phyloP scores from a whole-genome alignment of 2,329 filamentous ascomycete species.

The Curvularia spicifera region DNA sequence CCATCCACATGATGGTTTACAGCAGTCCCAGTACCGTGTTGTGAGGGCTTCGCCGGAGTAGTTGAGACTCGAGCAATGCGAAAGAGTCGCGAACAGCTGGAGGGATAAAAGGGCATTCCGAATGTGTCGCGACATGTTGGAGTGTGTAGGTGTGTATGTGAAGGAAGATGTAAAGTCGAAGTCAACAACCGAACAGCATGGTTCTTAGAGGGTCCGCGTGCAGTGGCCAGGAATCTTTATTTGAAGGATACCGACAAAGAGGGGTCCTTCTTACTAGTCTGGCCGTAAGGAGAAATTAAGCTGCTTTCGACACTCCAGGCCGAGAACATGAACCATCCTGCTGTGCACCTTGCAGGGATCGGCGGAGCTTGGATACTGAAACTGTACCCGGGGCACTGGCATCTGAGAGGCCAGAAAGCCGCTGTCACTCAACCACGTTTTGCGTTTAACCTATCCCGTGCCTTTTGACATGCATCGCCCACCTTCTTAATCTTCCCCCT shows the following conservation, averaged over 20 bases:
- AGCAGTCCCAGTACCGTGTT: constrained; percentile 64
- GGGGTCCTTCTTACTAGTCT: constrained; percentile 41
- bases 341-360: constrained; percentile 44
- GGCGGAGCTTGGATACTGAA: constrained; percentile 40
- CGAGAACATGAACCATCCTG: constrained; percentile 42
- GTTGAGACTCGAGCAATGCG: constrained; percentile 30
- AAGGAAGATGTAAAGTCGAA: constrained; percentile 37
- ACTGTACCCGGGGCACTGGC: constrained; percentile 31
- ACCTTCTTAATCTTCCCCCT: constrained; percentile 18
- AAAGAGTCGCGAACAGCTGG: constrained; percentile 32
- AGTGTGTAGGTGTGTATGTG: constrained; percentile 3
- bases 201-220: constrained; percentile 35
- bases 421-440: constrained; percentile 28
- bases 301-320: constrained; percentile 39
- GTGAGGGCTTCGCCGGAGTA: constrained; percentile 44
- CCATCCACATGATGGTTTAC: constrained; percentile 72
- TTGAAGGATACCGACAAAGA: constrained; percentile 42
- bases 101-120: constrained; percentile 34
- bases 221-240: constrained; percentile 42
- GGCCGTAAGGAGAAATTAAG: constrained; percentile 48
- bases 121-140: constrained; percentile 44
- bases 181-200: constrained; percentile 41
- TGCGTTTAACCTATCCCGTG: constrained; percentile 32
- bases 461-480: constrained; percentile 14
- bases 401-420: constrained; percentile 29